Conservation (phyloP, 345 rosid genomes). For the Dipteronia sinensis region DNA sequence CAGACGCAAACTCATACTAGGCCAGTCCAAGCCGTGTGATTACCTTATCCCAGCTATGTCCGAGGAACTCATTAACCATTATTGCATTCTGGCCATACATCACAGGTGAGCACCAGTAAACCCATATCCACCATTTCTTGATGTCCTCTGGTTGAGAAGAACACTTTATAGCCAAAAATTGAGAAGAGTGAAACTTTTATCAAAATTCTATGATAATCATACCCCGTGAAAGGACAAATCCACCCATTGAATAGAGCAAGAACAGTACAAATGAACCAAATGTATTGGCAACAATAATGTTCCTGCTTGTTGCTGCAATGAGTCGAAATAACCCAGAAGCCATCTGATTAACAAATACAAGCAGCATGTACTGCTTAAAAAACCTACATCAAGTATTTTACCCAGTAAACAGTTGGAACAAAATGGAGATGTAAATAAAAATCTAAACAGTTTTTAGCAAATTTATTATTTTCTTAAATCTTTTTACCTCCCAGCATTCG, state of each 20-base stretch:
- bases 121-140: slow-evolving; percentile 95
- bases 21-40: slow-evolving; percentile 18
- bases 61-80: slow-evolving; percentile 35
- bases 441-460: background rate
- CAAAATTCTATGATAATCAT: background rate
- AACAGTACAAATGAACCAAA: slow-evolving; percentile 64
- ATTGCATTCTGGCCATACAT: slow-evolving; percentile 86
- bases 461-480: background rate
- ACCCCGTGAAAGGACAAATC: slow-evolving; percentile 22
- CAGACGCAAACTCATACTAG: too few relatives aligned
- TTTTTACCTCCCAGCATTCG: slow-evolving; percentile 65
- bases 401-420: background rate
- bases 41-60: slow-evolving; percentile 57
- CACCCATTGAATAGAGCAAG: slow-evolving; percentile 57
- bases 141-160: slow-evolving; percentile 49
- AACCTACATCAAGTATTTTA: slow-evolving; percentile 44
- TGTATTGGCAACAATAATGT: slow-evolving; percentile 64
- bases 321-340: slow-evolving; percentile 64
- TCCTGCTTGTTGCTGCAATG: slow-evolving; percentile 61
- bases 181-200: background rate
- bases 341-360: slow-evolving; percentile 58
- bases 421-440: background rate
- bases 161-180: background rate
- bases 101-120: slow-evolving; percentile 77
- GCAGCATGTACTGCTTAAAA: slow-evolving; percentile 60